Percentiles rank a stretch among this genome's conserved stretches.
Conservation (phyloP, 2,329 filamentous ascomycete genomes). For the Xylariaceae sp. region DNA sequence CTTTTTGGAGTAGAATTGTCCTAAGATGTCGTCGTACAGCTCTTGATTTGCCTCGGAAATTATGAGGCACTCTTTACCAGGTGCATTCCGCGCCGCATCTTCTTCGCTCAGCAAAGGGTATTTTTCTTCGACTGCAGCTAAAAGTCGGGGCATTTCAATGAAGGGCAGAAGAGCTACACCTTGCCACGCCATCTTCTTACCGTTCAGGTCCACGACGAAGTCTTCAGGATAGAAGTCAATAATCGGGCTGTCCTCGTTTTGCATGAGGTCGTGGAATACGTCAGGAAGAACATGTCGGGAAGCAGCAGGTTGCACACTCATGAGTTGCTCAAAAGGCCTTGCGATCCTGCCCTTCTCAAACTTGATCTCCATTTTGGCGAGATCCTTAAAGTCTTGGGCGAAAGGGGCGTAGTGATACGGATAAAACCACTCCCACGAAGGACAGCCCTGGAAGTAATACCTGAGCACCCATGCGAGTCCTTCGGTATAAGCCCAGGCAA, state of each 20-base stretch:
- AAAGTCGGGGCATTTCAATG: conserved; percentile 85
- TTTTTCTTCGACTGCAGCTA: conserved; percentile 77
- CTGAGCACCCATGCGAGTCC: conserved; percentile 92
- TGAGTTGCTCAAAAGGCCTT: conserved; percentile 91
- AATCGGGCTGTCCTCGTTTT: conserved; percentile 80
- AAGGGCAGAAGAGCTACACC: conserved; percentile 91
- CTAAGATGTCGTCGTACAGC: conserved; percentile 80
- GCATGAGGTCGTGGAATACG: conserved; percentile 89
- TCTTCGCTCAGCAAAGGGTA: conserved; percentile 77
- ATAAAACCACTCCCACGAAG: conserved; percentile 99
- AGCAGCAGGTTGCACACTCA: conserved; percentile 93
- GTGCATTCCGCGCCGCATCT: conserved; percentile 73
- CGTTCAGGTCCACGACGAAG: conserved; percentile 90
- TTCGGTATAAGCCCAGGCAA: conserved; percentile 89
- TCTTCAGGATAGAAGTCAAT: conserved; percentile 97
- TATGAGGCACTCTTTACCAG: conserved; percentile 78
- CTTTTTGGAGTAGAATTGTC: conserved; percentile 90
- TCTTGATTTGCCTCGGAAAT: conserved; percentile 76
- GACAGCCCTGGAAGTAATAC: conserved; percentile 98
- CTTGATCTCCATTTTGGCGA: conserved; percentile 72
- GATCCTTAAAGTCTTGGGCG: conserved; percentile 86
- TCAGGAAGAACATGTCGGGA: conserved; percentile 88
- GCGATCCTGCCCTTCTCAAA: conserved; percentile 87
- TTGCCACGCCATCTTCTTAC: conserved; percentile 98
- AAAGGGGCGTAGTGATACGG: conserved; percentile 98